Base-by-base conservation (phyloP, 2,329 filamentous ascomycete species). In the Ilyonectria sp. region DNA sequence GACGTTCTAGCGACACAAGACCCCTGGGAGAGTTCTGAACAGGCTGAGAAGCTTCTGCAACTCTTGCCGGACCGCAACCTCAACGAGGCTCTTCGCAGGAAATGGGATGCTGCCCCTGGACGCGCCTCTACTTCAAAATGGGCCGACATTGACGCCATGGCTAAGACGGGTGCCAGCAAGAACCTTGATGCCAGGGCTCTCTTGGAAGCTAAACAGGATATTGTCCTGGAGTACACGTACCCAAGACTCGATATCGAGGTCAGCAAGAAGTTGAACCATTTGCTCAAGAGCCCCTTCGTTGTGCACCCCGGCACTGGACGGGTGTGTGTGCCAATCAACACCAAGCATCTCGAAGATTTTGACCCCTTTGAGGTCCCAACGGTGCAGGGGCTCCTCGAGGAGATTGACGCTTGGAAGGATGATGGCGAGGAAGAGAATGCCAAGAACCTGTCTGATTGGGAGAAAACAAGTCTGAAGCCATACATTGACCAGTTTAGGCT, bases 171-270 rank as follows among this genome's bases (percentile, higher is more conserved):
- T 37, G 89, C 89, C 31, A 90, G 90, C 77, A 92, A 90, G 76
- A 86, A 87, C 10, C 87, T 97, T n/a, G 91, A 96, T 73, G 81
- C 90, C 0, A 90, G 87, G 69, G 90, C 91, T 2, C 87, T 99
- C 13, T 87, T 92, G 9, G 94, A 98, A 76, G 94, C 94, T 23
- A 98, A 98, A 82, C 94, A 98, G 80, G 96, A 98, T 78, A 93
- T 99, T 69, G 91, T 98, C 4, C 89, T 99, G 33, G 96, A 99
- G 82, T 98, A 99, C 83, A 98, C 96, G 7, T 99, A 99, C 81
- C 96, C 96, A 3, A 92, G 96, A 44, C 92, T 99, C 61, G 96
- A 99, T 85, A 95, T 96, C 69, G 94, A 97, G 81, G 96, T 99
- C 79, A 96, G 93, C 78, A 98, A 98, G 86, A 97, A 98, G 80